Evolutionary conservation across 1,284 basidiomycete genomes (phyloP).

Genomic region (Microbotryum intermedium): DNA sequence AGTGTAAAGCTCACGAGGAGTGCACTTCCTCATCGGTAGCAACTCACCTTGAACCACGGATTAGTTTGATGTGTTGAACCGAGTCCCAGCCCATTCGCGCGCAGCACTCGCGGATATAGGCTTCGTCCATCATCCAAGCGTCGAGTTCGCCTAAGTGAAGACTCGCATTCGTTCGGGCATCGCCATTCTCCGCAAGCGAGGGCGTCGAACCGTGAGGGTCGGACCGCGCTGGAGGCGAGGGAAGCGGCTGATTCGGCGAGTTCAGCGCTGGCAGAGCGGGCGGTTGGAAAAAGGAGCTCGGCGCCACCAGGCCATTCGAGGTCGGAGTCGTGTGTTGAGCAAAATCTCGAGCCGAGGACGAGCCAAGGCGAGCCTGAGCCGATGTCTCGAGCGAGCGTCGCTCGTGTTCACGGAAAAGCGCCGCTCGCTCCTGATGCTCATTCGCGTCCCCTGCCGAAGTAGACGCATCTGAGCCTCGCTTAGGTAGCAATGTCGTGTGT

Average conservation of each 20-base stretch:
- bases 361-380: constrained; percentile 5
- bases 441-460: not conserved
- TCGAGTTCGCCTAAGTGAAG: constrained; percentile 28
- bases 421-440: constrained; percentile 19
- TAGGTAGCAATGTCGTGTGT: too few relatives aligned
- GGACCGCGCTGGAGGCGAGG: not conserved
- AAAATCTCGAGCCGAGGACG: not conserved
- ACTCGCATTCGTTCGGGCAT: constrained; percentile 12
- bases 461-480: constrained; percentile 4
- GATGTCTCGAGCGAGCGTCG: constrained; percentile 18
- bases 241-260: not conserved
- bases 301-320: not conserved
- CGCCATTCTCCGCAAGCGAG: not conserved
- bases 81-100: constrained; percentile 28
- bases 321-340: too few relatives aligned
- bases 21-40: not conserved
- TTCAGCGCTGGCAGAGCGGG: constrained; percentile 4
- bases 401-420: constrained; percentile 26
- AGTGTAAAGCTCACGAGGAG: not conserved
- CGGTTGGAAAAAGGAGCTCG: constrained; percentile 14
- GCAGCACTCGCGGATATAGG: constrained; percentile 29
- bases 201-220: too few relatives aligned
- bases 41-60: constrained; percentile 22
- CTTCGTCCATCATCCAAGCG: constrained; percentile 30
- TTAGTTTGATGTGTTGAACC: constrained; percentile 27